A percentile compares a stretch with the other conserved stretches of the same genome.
phyloP scores from a whole-genome alignment of 495 filamentous ascomycete genomes.

The Penicillium bialowiezense region DNA sequence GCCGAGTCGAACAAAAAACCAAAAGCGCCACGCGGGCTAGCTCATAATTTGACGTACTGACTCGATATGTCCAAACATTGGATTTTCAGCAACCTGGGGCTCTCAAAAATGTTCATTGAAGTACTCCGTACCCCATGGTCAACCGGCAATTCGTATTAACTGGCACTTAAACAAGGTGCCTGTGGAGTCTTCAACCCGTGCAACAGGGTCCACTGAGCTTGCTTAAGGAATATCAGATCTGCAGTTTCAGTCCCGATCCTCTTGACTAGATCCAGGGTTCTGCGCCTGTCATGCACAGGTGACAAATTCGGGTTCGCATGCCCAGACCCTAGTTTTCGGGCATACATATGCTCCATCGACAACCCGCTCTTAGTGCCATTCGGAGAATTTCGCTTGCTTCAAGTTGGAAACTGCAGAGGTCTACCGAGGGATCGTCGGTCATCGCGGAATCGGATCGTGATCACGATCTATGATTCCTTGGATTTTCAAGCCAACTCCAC shows the following conservation, averaged over 20 bases:
- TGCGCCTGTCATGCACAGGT: conserved; percentile 14
- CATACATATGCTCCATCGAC: neutral
- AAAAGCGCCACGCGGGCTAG: too few relatives aligned
- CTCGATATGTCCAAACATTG: neutral
- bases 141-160: neutral
- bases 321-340: neutral
- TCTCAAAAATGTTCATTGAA: too few relatives aligned
- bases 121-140: neutral
- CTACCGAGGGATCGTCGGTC: conserved; percentile 13
- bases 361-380: conserved; percentile 1
- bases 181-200: conserved; percentile 16
- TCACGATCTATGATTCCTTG: conserved; percentile 15
- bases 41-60: neutral
- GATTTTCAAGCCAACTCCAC: conserved; percentile 11
- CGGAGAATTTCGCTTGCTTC: conserved; percentile 10
- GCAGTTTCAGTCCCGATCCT: conserved; percentile 22
- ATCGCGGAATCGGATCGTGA: conserved; percentile 10
- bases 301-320: neutral
- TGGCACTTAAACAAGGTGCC: neutral
- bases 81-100: too few relatives aligned
- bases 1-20: neutral
- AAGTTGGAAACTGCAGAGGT: neutral
- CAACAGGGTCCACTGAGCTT: conserved; percentile 6
- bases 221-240: conserved; percentile 13
- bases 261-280: conserved; percentile 5